Evolutionary conservation across 148 eudicot genomes (phyloP).

Genomic region (Vaccinium myrtillus): DNA sequence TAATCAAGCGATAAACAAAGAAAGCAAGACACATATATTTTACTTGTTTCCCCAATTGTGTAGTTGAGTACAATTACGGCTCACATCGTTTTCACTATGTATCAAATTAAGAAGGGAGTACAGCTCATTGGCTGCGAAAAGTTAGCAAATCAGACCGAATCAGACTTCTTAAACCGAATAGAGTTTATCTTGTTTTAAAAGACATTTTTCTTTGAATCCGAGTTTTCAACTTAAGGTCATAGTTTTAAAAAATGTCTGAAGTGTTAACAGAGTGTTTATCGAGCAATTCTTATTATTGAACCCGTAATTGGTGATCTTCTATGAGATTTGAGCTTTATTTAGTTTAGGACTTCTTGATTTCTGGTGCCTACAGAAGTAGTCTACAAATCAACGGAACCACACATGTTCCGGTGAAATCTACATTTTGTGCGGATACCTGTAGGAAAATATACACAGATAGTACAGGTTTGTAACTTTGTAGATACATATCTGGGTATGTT

Average conservation of each 20-base stretch:
- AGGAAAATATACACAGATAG: not conserved
- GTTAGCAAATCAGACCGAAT: too few species aligned
- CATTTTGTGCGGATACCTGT: not conserved
- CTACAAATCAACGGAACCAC: not conserved
- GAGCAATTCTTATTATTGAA: not conserved
- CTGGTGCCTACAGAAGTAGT: not conserved
- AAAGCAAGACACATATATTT: too few species aligned
- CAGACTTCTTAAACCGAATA: too few species aligned
- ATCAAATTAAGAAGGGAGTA: too few species aligned
- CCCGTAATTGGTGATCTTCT: not conserved
- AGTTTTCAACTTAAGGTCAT: not conserved
- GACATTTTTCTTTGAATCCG: not conserved
- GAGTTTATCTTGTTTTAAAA: not conserved
- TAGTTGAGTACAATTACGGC: too few species aligned
- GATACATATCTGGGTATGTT: not conserved
- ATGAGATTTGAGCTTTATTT: not conserved
- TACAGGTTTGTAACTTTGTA: not conserved
- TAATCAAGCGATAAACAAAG: too few species aligned
- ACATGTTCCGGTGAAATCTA: not conserved
- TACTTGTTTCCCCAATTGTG: too few species aligned
- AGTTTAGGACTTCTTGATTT: not conserved
- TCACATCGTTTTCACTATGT: too few species aligned
- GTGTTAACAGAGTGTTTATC: not conserved
- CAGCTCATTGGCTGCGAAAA: too few species aligned
- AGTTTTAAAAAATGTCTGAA: not conserved